Base-by-base conservation (phyloP, 129 eudicot species). In the Helichrysum umbraculigerum region DNA sequence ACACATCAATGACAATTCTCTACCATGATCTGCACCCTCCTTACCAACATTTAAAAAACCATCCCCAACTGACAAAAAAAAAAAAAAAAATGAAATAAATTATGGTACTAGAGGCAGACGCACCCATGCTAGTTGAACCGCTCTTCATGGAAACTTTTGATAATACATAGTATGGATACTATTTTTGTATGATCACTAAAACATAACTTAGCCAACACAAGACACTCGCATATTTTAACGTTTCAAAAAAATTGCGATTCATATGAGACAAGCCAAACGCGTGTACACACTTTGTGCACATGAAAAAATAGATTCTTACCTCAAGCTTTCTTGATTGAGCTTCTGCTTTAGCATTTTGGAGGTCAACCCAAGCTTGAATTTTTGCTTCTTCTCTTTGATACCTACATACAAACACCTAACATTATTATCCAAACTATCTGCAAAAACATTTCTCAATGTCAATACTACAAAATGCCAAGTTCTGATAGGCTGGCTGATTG, bases 341-440 rank as follows among this genome's bases (percentile, higher is more conserved):
- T 92, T 92, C 98, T 30, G 93, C 93, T 86, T 92, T 89, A 25
- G 98, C 98, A 72, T 83, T 89, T 79, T 92, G 96, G 42, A 92
- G 93, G 76, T 89, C 83, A 67, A 92, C 88, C 96, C 98, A 92
- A 78, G 98, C 98, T 84, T 92, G 88, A 68, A 89, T 87, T 62
- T 86, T 92, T 5, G 98, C 93, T 85, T 92, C 91, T 86, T 92
- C 96, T 74, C 96, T 89, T 77, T 92, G 93, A 65, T 89, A 92
- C 90, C 97, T 92, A 25, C 68, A 68, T 35, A 16, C 35, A 68
- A 47, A 66, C 69, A 68, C 41, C 72, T 57, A 29, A 66, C 59
- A 15, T 52, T 52, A 14, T 52, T 16, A 14, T 52, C 6, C 19
- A 15, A 58, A 20, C 30, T 6, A 58, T 58, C 64, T 21, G 59